phyloP scores from a whole-genome alignment of 2,329 filamentous ascomycete species.

The Alternaria angustiovoidea region DNA sequence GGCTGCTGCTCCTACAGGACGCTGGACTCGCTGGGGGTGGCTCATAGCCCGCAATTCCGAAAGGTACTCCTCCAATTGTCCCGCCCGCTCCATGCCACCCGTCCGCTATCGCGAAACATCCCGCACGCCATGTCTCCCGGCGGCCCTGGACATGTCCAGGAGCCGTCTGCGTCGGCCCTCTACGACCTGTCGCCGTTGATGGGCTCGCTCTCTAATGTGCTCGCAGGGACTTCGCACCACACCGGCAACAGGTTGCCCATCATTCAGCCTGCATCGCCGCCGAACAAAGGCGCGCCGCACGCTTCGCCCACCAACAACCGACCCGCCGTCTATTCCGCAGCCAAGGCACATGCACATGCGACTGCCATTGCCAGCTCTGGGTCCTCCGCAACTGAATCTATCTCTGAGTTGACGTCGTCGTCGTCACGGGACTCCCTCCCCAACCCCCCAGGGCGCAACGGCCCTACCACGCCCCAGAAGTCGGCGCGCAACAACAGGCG shows the following conservation, averaged over 20 bases:
- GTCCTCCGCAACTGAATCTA: slow-evolving; percentile 34
- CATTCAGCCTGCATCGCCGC: slow-evolving; percentile 38
- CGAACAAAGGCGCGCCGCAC: slow-evolving; percentile 40
- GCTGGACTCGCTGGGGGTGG: slow-evolving; percentile 46
- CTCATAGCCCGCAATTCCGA: slow-evolving; percentile 34
- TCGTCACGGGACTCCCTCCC: slow-evolving; percentile 43
- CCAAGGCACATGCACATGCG: slow-evolving; percentile 37
- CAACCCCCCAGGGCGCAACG: slow-evolving; percentile 31
- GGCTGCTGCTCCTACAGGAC: slow-evolving; percentile 42
- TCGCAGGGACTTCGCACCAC: slow-evolving; percentile 27
- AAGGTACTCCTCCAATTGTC: slow-evolving; percentile 22
- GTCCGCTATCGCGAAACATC: slow-evolving; percentile 28
- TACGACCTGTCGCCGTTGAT: slow-evolving; percentile 17
- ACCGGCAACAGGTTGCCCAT: slow-evolving; percentile 29
- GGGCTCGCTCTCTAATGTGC: slow-evolving; percentile 33
- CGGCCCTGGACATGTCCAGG: slow-evolving; percentile 24
- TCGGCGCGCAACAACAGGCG: slow-evolving; percentile 37
- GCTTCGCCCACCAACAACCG: slow-evolving; percentile 22
- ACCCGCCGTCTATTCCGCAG: slow-evolving; percentile 19
- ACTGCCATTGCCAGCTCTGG: slow-evolving; percentile 35
- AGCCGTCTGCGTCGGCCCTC: slow-evolving; percentile 13
- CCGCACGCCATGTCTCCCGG: slow-evolving; percentile 28
- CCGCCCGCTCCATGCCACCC: slow-evolving; percentile 29
- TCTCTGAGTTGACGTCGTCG: slow-evolving; percentile 42
- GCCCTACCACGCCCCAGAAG: slow-evolving; percentile 37